These are phyloP conservation scores for Thelonectria discophora DNA, from an alignment of 2,329 filamentous ascomycete species.

Conservation along the genomic window DNA sequence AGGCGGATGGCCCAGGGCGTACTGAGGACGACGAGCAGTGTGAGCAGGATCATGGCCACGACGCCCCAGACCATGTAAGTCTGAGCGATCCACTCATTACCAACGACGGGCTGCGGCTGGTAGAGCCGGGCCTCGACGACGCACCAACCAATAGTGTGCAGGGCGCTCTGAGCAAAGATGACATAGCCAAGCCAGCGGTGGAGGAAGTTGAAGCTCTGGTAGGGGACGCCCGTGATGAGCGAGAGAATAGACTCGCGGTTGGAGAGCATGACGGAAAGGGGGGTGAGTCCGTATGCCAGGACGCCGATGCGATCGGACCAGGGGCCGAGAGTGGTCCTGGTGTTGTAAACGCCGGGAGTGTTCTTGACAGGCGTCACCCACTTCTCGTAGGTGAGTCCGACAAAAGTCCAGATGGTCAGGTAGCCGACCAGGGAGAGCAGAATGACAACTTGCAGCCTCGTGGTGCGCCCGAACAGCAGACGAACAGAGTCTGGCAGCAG, in stretches of 20 bases:
- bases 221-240: constrained; percentile 75
- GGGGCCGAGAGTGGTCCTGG: constrained; percentile 70
- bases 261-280: constrained; percentile 72
- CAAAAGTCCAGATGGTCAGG: constrained; percentile 73
- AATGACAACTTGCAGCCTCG: constrained; percentile 72
- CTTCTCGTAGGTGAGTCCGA: constrained; percentile 72
- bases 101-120: constrained; percentile 73
- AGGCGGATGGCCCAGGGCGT: constrained; percentile 64
- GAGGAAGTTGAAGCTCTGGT: constrained; percentile 80
- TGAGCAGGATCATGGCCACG: constrained; percentile 71
- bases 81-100: constrained; percentile 66
- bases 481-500: constrained; percentile 69
- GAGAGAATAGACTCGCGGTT: constrained; percentile 76
- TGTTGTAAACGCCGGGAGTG: constrained; percentile 66
- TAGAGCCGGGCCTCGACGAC: constrained; percentile 73
- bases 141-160: constrained; percentile 78
- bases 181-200: constrained; percentile 80
- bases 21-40: constrained; percentile 68
- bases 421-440: constrained; percentile 68
- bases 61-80: constrained; percentile 78
- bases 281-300: constrained; percentile 77
- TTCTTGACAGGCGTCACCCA: constrained; percentile 76
- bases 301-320: constrained; percentile 76
- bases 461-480: constrained; percentile 71
- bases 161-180: constrained; percentile 71